These are phyloP conservation scores for Aspergillus asperescens DNA, from an alignment of 495 filamentous ascomycete species.

Conservation along the genomic window DNA sequence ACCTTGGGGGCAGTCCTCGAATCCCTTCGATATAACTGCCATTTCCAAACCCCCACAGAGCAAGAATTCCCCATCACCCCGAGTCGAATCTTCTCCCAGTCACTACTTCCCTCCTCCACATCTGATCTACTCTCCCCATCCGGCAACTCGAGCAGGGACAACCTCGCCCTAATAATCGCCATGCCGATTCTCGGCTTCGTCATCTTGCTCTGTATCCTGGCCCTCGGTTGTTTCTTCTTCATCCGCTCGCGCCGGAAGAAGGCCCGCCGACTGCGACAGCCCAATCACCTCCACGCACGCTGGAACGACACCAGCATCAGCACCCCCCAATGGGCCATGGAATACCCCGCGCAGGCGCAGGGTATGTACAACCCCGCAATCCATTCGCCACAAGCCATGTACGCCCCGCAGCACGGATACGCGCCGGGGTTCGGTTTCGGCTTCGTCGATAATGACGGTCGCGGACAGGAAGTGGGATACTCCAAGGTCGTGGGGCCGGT, in stretches of 20 bases:
- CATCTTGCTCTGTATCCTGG: slow-evolving; percentile 7
- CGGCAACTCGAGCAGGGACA: slow-evolving; percentile 23
- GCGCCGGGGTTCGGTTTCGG: slow-evolving; percentile 24
- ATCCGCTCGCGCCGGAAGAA: slow-evolving; percentile 14
- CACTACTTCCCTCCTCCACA: slow-evolving; percentile 35
- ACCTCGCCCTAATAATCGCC: slow-evolving; percentile 42
- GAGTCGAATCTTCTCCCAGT: slow-evolving; percentile 40
- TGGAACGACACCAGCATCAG: slow-evolving; percentile 14
- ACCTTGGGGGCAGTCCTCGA: slow-evolving; percentile 41
- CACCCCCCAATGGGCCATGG: slow-evolving; percentile 13
- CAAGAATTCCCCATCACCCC: slow-evolving; percentile 39
- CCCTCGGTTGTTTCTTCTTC: slow-evolving; percentile 14
- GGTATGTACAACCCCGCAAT: slow-evolving; percentile 8
- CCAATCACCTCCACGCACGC: slow-evolving; percentile 5
- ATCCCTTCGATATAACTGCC: slow-evolving; percentile 47
- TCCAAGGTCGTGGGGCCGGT: slow-evolving; percentile 9
- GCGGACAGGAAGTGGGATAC: slow-evolving; percentile 17
- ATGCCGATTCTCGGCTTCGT: slow-evolving; percentile 36
- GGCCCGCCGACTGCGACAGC: slow-evolving; percentile 6
- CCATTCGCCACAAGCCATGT: slow-evolving; percentile 2
- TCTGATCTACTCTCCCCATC: slow-evolving; percentile 27
- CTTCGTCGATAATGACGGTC: slow-evolving; percentile 27
- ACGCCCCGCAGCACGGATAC: slow-evolving; percentile 11
- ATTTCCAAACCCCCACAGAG: slow-evolving; percentile 32
- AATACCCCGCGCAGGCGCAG: slow-evolving; percentile 16